Evolutionary conservation across 2,329 filamentous ascomycete genomes (phyloP).

Genomic region (Fonsecaea erecta): DNA sequence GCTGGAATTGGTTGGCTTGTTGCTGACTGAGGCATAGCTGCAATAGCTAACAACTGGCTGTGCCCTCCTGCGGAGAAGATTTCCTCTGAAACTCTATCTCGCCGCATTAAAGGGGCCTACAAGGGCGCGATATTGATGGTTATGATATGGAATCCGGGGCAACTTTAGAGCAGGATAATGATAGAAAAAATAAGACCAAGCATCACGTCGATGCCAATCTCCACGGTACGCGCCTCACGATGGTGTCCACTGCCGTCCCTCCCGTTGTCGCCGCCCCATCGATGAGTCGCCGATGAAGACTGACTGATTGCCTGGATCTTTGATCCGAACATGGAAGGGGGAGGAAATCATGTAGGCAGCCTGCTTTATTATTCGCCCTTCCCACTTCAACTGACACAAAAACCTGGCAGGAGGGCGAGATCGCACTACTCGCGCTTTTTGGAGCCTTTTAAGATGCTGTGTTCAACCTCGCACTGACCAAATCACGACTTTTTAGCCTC

Average conservation of each 20-base stretch:
- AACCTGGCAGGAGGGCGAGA: slow-evolving; percentile 16
- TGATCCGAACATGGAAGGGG: not conserved
- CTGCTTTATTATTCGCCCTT: slow-evolving; percentile 15
- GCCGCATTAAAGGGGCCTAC: not conserved
- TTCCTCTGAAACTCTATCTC: slow-evolving; percentile 19
- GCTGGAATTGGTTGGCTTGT: slow-evolving; percentile 18
- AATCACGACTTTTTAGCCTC: not conserved
- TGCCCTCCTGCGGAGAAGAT: slow-evolving; percentile 14
- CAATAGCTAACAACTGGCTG: slow-evolving; percentile 8
- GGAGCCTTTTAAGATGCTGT: not conserved
- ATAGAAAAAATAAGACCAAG: not conserved
- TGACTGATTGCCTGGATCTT: slow-evolving; percentile 14
- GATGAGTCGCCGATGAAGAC: slow-evolving; percentile 1
- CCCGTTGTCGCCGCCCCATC: slow-evolving; percentile 9
- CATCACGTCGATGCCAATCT: slow-evolving; percentile 1
- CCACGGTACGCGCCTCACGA: slow-evolving; percentile 7
- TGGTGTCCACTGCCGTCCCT: not conserved
- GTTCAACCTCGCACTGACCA: not conserved
- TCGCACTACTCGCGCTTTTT: not conserved
- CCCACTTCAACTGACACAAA: slow-evolving; percentile 7
- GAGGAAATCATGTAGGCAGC: slow-evolving; percentile 15
- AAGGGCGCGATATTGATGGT: not conserved
- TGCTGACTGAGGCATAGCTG: slow-evolving; percentile 11
- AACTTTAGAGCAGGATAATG: not conserved
- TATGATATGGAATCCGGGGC: not conserved